Base-by-base conservation (phyloP, 306 rosid species). In the Vigna trinervia region DNA sequence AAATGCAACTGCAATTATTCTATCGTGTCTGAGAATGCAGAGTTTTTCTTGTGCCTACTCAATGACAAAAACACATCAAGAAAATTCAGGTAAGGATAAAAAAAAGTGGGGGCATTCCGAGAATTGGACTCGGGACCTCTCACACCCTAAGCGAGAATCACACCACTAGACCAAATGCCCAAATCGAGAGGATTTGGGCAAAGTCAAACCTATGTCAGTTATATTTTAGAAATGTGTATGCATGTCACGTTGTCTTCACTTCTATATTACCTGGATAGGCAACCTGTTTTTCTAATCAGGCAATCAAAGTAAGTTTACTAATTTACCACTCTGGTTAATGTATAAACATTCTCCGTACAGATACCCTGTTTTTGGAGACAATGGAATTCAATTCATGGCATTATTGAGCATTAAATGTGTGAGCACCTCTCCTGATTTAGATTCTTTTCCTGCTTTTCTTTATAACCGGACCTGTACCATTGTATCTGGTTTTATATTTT, bases 141-240 rank as follows among this genome's bases (percentile, higher is more conserved):
- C 76, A 86, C 89, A 81, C 93, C 90, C 89, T 26, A 89, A 89
- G 90, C 87, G 82, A 86, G 87, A 86, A 88, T 87, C 91, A 85
- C 84, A 85, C 89, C 91, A 82, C 86, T 85, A 85, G 89, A 85
- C 90, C 87, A 80, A 80, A 85, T 78, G 91, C 84, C 91, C 89
- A 13, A 0, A 17, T 23, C 26, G 20, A 1, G 2, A 19, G 4
- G 0, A 1, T 0, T 0, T 1, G 20, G 14, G 43, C 10, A 12
- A 51, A 3, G 47, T 41, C 0, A 68, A 20, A 3, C 14, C 0
- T 71, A 19, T 63, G 1, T 71, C 20, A 10, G 26, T 46, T 63
- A 4, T 39, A 12, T 3, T 32, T 20, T 52, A 30, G 54, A 41
- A 51, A 52, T 69, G 28, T 74, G n/a, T 48, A 32, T 52, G 10